A percentile compares a stretch with the other conserved stretches of the same genome.
These are phyloP conservation scores for Suhomyces anneliseae DNA, from an alignment of 1,139 yeast genomes.

Conservation along the genomic window DNA sequence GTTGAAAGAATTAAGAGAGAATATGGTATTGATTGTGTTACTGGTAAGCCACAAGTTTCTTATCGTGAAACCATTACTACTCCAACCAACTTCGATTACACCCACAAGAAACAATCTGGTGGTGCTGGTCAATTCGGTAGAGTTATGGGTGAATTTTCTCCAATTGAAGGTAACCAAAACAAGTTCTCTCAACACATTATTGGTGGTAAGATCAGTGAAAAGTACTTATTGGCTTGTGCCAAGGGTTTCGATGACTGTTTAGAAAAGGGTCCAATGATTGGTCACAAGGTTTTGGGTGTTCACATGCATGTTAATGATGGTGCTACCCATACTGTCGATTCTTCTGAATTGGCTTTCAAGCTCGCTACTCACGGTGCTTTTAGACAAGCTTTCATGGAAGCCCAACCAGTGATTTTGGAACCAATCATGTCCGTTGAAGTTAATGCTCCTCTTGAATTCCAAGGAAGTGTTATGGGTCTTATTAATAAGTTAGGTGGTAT, in stretches of 20 bases:
- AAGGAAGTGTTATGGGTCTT: constrained; percentile 88
- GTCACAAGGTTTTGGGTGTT: constrained; percentile 90
- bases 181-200: constrained; percentile 83
- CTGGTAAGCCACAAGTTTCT: constrained; percentile 98
- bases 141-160: constrained; percentile 82
- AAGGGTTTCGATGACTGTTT: constrained; percentile 95
- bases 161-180: constrained; percentile 61
- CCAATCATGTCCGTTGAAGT: constrained; percentile 95
- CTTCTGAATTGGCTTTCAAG: constrained; percentile 92
- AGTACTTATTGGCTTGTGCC: constrained; percentile 89
- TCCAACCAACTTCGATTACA: constrained; percentile 80
- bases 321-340: constrained; percentile 95
- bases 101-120: constrained; percentile 97
- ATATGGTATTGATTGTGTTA: constrained; percentile 90
- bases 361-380: constrained; percentile 92
- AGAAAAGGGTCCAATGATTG: constrained; percentile 95
- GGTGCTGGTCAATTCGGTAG: constrained; percentile 99
- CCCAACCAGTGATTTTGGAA: constrained; percentile 87
- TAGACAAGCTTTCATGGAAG: constrained; percentile 81
- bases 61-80: constrained; percentile 89
- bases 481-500: constrained; percentile 91
- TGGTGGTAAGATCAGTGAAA: constrained; percentile 97
- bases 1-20: constrained; percentile 98
- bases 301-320: constrained; percentile 96
- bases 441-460: constrained; percentile 95